Evolutionary conservation across 768 basidiomycete species (phyloP), one percentile per base, ranked within the genome.

Genomic region (Mycena olivaceomarginata): DNA sequence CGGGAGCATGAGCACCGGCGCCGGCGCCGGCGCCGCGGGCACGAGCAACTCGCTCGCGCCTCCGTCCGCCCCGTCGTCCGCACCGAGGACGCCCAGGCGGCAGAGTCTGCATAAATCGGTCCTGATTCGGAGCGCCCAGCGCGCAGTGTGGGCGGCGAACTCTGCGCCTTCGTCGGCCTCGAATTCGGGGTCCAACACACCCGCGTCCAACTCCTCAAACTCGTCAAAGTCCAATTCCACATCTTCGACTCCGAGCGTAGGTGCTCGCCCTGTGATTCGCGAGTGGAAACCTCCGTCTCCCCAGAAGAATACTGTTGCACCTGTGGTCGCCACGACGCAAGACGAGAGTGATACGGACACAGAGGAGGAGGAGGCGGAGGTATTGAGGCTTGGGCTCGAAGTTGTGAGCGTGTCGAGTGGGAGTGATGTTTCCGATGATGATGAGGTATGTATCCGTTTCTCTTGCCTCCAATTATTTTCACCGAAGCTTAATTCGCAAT

Each of bases 21-120:
- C n/a, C n/a, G n/a, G n/a, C 16, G n/a, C 46, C 1, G 18, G 31
- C 25, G 31, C 13, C 57, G 12, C 15, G 4, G 53, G 53, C 22
- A 18, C 8, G 18, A 31, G 31, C 31, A 56, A 56, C 20, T 18
- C 53, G 53, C 16, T 9, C 40, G 20, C 40, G 6, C 63, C n/a
- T 40, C 72, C 79, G 68, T 59, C 88, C 1, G 85, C 89, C 0
- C 84, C 82, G 4, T 85, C n/a, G 85, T 86, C 67, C 5, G 39
- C 48, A n/a, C 72, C 85, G 64, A 80, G 80, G 13, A 81, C 83
- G 31, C 74, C 72, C 13, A 80, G 83, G 5, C 86, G 91, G 1
- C 87, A 87, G 18, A 92, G 91, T 3, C 84, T 95, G 2, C 94
- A 95, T 79, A 91, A 92, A 15, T 92, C 93, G 0, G 94, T 95